These are phyloP conservation scores for Castanea mollissima DNA, from an alignment of 306 rosid species.

Conservation along the genomic window DNA sequence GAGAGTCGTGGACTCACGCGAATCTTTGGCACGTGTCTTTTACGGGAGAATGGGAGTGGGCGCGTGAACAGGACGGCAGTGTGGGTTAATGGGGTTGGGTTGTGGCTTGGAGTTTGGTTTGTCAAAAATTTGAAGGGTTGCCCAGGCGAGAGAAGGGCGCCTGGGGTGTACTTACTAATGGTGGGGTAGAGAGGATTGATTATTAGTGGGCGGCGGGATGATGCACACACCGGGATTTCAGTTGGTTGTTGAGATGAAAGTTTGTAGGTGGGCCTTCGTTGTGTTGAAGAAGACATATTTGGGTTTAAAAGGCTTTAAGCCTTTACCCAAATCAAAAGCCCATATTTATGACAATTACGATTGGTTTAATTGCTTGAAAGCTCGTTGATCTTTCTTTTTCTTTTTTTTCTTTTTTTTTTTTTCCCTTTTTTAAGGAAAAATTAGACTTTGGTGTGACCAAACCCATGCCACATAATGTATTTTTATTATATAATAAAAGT, in stretches of 20 bases:
- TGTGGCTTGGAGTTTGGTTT: slow-evolving; percentile 36
- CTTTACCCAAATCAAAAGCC: not conserved
- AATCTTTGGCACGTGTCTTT: fast-evolving
- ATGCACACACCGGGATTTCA: slow-evolving; percentile 17
- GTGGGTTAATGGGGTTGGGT: not conserved
- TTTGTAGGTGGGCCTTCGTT: not conserved
- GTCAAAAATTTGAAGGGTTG: slow-evolving; percentile 34
- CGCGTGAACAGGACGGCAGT: not conserved
- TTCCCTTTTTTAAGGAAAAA: too few relatives aligned
- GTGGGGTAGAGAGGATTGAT: not conserved
- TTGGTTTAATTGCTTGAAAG: too few relatives aligned
- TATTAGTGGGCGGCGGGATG: not conserved
- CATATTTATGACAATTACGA: too few relatives aligned
- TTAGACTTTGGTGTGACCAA: too few relatives aligned
- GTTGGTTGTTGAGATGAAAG: slow-evolving; percentile 11
- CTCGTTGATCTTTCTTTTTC: too few relatives aligned
- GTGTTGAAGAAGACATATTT: not conserved
- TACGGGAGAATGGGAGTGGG: slow-evolving; percentile 12
- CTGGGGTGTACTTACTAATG: not conserved
- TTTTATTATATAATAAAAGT: too few relatives aligned
- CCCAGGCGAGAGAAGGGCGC: slow-evolving; percentile 22
- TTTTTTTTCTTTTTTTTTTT: too few relatives aligned
- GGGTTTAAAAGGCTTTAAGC: not conserved
- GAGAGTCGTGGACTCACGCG: slow-evolving; percentile 35
- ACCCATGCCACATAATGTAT: too few relatives aligned